Evolutionary conservation across 179 eudicot species (phyloP).

Genomic region (Patellifolia procumbens): DNA sequence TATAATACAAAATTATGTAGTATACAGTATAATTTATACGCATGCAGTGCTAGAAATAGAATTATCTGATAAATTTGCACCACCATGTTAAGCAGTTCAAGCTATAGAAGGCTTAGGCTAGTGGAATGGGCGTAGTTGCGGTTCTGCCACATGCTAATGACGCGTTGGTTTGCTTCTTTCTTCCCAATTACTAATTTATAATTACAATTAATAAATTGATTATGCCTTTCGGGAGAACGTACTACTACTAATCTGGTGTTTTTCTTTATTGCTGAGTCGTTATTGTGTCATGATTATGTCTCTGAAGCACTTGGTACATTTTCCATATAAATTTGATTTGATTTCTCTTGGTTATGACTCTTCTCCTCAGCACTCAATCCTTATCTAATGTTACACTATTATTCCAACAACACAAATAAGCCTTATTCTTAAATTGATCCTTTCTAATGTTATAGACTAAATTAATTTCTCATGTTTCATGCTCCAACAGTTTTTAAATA

Average conservation of each 20-base stretch:
- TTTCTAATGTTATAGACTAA: too few relatives aligned
- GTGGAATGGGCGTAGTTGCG: constrained; percentile 30
- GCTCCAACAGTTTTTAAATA: too few relatives aligned
- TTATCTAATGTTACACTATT: too few relatives aligned
- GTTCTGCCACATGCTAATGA: constrained; percentile 27
- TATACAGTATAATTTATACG: background rate
- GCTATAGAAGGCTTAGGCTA: constrained; percentile 22
- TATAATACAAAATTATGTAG: too few relatives aligned
- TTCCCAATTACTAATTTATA: background rate
- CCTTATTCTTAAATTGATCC: too few relatives aligned
- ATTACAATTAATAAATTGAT: too few relatives aligned
- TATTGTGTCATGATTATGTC: too few relatives aligned
- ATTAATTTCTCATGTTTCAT: too few relatives aligned
- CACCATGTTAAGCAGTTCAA: background rate
- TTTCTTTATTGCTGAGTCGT: background rate
- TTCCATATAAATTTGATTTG: too few relatives aligned
- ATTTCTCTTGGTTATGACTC: too few relatives aligned
- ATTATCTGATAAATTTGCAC: background rate
- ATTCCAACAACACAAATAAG: too few relatives aligned
- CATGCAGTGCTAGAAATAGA: background rate
- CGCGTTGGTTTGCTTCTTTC: constrained; percentile 5
- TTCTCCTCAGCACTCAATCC: too few relatives aligned
- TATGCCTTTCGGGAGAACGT: background rate
- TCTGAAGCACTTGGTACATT: background rate
- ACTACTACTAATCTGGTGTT: background rate